A percentile compares a stretch with the other conserved stretches of the same genome.
Conservation (phyloP, 2,329 filamentous ascomycete genomes). For the Neofusicoccum sp. region DNA sequence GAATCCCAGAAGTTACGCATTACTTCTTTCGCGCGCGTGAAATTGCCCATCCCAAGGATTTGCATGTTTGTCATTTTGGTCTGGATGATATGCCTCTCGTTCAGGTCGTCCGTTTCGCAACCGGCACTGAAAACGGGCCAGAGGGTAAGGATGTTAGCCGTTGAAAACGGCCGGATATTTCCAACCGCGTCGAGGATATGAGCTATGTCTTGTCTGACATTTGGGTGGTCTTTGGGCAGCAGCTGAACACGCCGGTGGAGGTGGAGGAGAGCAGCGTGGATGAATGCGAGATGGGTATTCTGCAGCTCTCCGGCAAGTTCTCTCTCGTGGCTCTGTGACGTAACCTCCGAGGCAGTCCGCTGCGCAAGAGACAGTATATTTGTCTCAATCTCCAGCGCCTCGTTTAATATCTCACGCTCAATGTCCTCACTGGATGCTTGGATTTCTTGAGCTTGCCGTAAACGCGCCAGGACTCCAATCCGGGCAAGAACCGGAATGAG, state of each 20-base stretch:
- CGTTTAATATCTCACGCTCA: neutral
- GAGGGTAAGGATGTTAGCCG: neutral
- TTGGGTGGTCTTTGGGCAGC: neutral
- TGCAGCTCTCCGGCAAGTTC: neutral
- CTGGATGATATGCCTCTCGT: neutral
- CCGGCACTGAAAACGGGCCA: neutral
- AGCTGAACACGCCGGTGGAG: neutral
- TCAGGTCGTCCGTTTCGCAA: neutral
- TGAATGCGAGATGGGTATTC: neutral
- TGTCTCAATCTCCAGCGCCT: neutral
- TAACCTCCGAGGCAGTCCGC: neutral
- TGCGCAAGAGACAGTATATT: neutral
- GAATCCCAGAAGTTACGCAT: neutral
- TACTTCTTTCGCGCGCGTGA: neutral
- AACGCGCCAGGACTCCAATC: neutral
- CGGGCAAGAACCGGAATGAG: neutral
- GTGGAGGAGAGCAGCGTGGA: neutral
- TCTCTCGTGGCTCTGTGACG: neutral
- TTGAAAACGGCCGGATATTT: neutral
- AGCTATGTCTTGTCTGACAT: neutral
- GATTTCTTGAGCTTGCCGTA: neutral
- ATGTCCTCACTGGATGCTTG: neutral
- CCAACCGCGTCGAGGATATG: neutral
- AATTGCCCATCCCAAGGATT: neutral
- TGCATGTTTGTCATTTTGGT: neutral